These are phyloP conservation scores for Prunus yedoensis DNA, from an alignment of 331 rosid species.

Conservation along the genomic window DNA sequence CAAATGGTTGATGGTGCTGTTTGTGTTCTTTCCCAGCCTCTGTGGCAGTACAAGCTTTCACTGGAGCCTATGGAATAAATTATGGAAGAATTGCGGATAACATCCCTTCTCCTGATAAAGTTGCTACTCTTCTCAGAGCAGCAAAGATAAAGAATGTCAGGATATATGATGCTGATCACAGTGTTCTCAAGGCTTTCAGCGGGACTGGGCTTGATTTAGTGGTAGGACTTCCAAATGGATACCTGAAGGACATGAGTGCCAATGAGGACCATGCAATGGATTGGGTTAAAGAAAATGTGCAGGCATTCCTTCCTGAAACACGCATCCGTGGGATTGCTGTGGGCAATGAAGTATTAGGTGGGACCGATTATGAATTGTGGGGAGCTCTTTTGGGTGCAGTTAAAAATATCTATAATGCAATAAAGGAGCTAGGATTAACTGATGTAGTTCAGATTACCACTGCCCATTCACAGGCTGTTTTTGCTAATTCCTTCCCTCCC, in stretches of 20 bases:
- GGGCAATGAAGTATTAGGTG: conserved; percentile 91
- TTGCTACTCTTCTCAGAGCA: conserved; percentile 79
- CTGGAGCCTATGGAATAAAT: conserved; percentile 89
- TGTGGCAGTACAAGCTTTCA: conserved; percentile 62
- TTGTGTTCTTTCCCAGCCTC: conserved; percentile 41
- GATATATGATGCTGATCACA: conserved; percentile 82
- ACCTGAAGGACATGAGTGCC: conserved; percentile 65
- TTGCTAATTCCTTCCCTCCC: conserved; percentile 74
- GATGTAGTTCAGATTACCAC: conserved; percentile 67
- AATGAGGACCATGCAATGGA: conserved; percentile 65
- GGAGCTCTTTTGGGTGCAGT: conserved; percentile 70
- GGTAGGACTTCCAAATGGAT: conserved; percentile 69
- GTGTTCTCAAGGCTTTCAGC: conserved; percentile 78
- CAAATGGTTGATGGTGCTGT: conserved; percentile 23
- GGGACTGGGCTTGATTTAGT: conserved; percentile 87
- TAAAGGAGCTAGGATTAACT: conserved; percentile 47
- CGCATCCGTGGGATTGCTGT: conserved; percentile 76
- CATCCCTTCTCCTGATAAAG: conserved; percentile 87
- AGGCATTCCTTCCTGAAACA: conserved; percentile 71
- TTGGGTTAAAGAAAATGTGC: conserved; percentile 86
- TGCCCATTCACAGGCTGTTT: conserved; percentile 72
- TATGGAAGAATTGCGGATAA: conserved; percentile 91
- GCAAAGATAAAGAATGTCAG: conserved; percentile 84
- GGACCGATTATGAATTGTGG: conserved; percentile 44
- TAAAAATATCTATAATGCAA: conserved; percentile 70